Base-by-base conservation (phyloP, 192 early-diverging fungal genomes). In the Rhizophagus sp. region DNA sequence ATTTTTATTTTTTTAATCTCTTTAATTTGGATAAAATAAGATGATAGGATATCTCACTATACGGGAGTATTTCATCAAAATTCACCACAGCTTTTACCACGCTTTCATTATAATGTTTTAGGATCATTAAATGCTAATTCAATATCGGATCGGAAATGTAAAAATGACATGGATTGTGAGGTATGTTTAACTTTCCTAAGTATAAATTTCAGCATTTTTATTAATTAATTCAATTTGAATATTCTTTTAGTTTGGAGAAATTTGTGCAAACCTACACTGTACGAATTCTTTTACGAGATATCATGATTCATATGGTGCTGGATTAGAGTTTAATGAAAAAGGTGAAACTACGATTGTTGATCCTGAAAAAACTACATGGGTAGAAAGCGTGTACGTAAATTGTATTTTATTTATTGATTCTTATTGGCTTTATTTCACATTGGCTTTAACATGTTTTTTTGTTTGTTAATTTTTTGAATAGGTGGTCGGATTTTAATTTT, bases 311-410 rank as follows among this genome's bases (percentile, higher is more conserved):
- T 90, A 85, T 79, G 89, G 89, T 15, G 73, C 79, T 44, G 89
- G 89, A 27, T 76, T 90, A 67, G 73, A 73, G 12, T 84, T 84
- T 70, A 67, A 84, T 67, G 82, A 85, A 57, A 66, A 85, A 2
- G 85, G 80, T 5, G 25, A 62, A 5, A 80, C 81, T 27, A 78
- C 52, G 39, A 85, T 90, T 19, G 83, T 79, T 12, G 84, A 90
- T 74, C 75, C 82, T 5, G 84, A 84, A 22, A 85, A 87, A 68
- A 81, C 82, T 9, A 83, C 85, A 13, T 90, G 85, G 86, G 83
- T 85, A 6, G 88, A 88, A 71, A 86, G 86, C 82, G 85, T 82
- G 89, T 88, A 90, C 79, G 89, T 87, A 17, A n/a, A 62, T 15
- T 19, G 17, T 1, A 17, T 57, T 19, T 57, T 57, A 0, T 57